phyloP scores from a whole-genome alignment of 257 asterid genomes.

The Capsicum rhomboideum region DNA sequence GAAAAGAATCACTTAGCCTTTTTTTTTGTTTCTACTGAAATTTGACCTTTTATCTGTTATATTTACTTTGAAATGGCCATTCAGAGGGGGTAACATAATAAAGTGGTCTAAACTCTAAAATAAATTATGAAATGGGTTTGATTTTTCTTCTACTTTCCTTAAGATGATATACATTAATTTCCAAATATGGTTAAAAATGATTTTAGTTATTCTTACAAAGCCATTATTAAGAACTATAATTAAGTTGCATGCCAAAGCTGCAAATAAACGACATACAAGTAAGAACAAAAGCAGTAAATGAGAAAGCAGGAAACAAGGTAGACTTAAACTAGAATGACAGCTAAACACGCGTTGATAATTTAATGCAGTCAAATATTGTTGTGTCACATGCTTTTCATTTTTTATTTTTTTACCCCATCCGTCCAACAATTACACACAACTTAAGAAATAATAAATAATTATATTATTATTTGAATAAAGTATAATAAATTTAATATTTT shows the following conservation, averaged over 20 bases:
- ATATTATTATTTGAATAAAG: no score
- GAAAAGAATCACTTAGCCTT: no score
- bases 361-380: constrained; percentile 6
- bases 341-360: constrained; percentile 2
- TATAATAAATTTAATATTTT: no score
- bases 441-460: no score
- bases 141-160: not conserved
- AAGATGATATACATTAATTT: not conserved
- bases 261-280: not conserved
- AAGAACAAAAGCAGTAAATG: not conserved
- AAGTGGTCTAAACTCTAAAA: no score
- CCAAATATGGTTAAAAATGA: not conserved
- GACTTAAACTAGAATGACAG: constrained; percentile 7
- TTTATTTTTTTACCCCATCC: no score
- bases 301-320: not conserved
- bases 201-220: not conserved
- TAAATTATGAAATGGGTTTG: no score
- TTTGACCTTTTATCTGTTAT: no score
- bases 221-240: not conserved
- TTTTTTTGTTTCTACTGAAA: no score
- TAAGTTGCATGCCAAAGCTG: not conserved
- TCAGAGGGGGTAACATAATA: no score
- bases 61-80: no score
- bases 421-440: no score
- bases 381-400: not conserved